Base-by-base conservation (phyloP, 2,329 filamentous ascomycete species). In the Cercospora beticola region DNA sequence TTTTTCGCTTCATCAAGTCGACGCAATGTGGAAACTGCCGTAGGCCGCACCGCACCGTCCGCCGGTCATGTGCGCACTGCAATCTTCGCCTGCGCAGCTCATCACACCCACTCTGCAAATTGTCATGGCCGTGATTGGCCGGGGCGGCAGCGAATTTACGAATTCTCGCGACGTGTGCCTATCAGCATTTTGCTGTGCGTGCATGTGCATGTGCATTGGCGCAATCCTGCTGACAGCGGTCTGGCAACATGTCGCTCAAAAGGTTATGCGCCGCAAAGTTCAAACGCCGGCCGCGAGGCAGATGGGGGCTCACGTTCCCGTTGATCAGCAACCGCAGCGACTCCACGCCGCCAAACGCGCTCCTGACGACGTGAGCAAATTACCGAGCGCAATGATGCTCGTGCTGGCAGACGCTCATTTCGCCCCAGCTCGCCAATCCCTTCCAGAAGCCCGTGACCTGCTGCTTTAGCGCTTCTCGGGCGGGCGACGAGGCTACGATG, bases 371-470 rank as follows among this genome's bases (percentile, higher is more conserved):
- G 18, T 23, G 28, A 21, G 31, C 57, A 60, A 60, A 60, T 60
- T 60, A 60, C 31, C 57, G 57, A 60, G 57, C 31, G 26, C 31
- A 31, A 21, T 43, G 58, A 21, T 43, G 58, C 16, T 43, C 31
- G 33, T 40, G 57, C 16, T 31, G 28, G 7, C 28, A 23, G 16
- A 28, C 28, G 14, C 28, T 60, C 36, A 63, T 63, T 33, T 54
- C 46, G 36, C 61, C 8, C 61, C 60, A 46, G 43, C 40, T 33
- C 43, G 33, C 43, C n/a, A 4, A 52, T 63, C 43, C 28, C 23
- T 63, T 63, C 61, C 61, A 63, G 61, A 63, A 54, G 61, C 30
- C 43, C 52, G 52, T 56, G 52, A 16, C 23, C 21, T 26, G 18
- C 23, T 54, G 49, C 23, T 26, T 23, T 21, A 21, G 49, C n/a